Evolutionary conservation across 2,329 filamentous ascomycete genomes (phyloP).

Genomic region (Beauveria sp.): DNA sequence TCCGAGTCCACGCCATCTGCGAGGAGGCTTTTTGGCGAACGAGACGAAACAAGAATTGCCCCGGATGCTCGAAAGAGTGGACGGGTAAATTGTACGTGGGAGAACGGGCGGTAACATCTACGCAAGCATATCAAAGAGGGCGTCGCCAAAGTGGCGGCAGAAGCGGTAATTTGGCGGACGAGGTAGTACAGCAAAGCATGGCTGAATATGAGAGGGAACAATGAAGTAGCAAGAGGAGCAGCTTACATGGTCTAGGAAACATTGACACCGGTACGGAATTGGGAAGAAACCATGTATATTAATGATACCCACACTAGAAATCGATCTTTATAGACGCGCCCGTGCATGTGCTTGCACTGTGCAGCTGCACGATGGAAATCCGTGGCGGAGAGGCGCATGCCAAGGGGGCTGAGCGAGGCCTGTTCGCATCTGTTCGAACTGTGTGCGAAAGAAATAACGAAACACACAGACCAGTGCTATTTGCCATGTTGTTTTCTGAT

Average conservation of each 20-base stretch:
- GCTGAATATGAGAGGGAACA: conserved; percentile 22
- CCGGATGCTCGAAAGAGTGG: conserved; percentile 49
- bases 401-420: neutral
- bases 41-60: conserved; percentile 55
- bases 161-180: conserved; percentile 26
- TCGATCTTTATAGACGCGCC: neutral
- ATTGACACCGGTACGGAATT: neutral
- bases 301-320: conserved; percentile 5
- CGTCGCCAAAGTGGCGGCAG: conserved; percentile 27
- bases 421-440: neutral
- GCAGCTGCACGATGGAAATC: neutral
- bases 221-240: conserved; percentile 11
- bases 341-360: neutral
- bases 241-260: neutral
- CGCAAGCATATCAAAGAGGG: conserved; percentile 40
- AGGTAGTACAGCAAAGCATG: conserved; percentile 24
- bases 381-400: neutral
- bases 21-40: conserved; percentile 65
- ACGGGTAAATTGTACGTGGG: conserved; percentile 43
- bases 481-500: too few species aligned
- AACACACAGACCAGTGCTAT: too few species aligned
- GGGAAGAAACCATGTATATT: neutral
- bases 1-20: conserved; percentile 72
- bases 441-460: too few species aligned
- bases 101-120: conserved; percentile 48